Evolutionary conservation across 164 flowering plant species (phyloP).

Genomic region (Magnolia sinica): DNA sequence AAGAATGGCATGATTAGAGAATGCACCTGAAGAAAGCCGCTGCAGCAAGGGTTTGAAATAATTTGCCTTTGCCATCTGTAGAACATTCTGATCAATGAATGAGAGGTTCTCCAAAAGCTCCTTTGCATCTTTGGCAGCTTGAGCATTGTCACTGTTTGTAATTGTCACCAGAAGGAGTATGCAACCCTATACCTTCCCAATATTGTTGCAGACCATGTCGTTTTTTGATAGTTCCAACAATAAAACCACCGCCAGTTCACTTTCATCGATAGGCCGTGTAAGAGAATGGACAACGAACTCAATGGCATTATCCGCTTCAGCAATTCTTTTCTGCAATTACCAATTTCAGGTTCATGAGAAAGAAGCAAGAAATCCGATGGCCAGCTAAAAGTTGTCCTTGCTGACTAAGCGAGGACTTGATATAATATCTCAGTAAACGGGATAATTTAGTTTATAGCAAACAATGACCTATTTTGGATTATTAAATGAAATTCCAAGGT

Average conservation of each 20-base stretch:
- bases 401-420: neutral
- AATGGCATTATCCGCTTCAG: slow-evolving; percentile 38
- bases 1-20: slow-evolving; percentile 7
- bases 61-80: slow-evolving; percentile 72
- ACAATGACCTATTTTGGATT: no score
- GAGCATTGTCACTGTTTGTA: slow-evolving; percentile 41
- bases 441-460: neutral
- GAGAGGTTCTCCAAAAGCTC: slow-evolving; percentile 61
- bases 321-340: slow-evolving; percentile 51
- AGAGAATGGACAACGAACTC: slow-evolving; percentile 53
- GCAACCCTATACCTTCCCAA: slow-evolving; percentile 64
- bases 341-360: neutral
- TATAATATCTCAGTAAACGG: neutral
- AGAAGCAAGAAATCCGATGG: neutral
- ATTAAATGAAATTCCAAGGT: neutral
- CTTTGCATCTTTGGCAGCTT: slow-evolving; percentile 49
- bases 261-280: slow-evolving; percentile 49
- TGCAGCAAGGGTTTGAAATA: slow-evolving; percentile 56
- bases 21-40: slow-evolving; percentile 58
- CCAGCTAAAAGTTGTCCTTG: neutral
- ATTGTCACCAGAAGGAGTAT: slow-evolving; percentile 61
- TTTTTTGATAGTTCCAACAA: slow-evolving; percentile 57
- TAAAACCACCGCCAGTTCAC: slow-evolving; percentile 56
- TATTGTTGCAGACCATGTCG: slow-evolving; percentile 25
- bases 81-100: slow-evolving; percentile 49